A percentile compares a stretch with the other conserved stretches of the same genome.
phyloP scores from a whole-genome alignment of 164 flowering plant species.

The Vitis labrusca region DNA sequence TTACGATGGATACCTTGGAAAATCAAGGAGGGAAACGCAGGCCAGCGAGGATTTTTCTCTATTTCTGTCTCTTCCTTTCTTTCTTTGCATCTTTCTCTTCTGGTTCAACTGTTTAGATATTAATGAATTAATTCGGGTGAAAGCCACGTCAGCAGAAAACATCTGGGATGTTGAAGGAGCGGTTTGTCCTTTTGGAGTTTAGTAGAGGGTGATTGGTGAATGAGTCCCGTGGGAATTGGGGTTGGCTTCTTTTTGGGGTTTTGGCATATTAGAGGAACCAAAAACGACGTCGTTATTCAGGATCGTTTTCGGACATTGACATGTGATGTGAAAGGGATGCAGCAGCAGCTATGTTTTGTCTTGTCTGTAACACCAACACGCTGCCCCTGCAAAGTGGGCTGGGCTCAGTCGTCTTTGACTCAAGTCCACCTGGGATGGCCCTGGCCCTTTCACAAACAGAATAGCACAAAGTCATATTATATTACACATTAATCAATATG shows the following conservation, averaged over 20 bases:
- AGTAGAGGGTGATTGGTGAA: background rate
- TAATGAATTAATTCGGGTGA: background rate
- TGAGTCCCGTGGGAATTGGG: background rate
- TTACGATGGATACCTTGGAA: background rate
- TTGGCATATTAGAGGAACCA: background rate
- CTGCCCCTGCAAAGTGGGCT: too few species aligned
- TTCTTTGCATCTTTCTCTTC: background rate
- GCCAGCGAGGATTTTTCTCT: background rate
- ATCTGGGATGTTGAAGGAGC: constrained; percentile 1
- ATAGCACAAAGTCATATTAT: too few species aligned
- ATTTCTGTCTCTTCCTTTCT: constrained; percentile 3
- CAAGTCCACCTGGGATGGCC: too few species aligned
- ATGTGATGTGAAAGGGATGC: too few species aligned
- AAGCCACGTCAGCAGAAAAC: constrained; percentile 31
- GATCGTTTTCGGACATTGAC: too few species aligned
- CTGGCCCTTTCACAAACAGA: too few species aligned
- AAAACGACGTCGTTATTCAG: background rate
- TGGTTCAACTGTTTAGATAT: background rate
- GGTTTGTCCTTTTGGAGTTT: constrained; percentile 5
- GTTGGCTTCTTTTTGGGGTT: constrained; percentile 2
- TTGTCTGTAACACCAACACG: too few species aligned
- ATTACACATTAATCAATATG: too few species aligned
- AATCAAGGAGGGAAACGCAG: background rate
- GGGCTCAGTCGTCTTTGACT: too few species aligned
- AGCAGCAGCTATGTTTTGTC: too few species aligned